Percentiles rank a stretch among this genome's conserved stretches.
phyloP scores from a whole-genome alignment of 495 filamentous ascomycete species.

The Daldinia concentrica region DNA sequence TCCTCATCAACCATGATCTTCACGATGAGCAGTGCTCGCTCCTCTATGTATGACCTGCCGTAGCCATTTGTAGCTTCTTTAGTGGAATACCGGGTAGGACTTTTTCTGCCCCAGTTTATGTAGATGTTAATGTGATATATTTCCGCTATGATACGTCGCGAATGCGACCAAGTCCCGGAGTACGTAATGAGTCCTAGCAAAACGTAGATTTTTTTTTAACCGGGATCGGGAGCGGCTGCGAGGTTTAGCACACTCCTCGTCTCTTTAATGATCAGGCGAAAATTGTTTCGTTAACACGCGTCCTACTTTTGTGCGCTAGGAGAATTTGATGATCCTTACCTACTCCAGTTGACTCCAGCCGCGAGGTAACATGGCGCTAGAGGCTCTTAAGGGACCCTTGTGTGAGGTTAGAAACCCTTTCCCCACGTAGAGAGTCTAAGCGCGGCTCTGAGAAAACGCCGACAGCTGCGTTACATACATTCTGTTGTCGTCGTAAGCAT shows the following conservation, averaged over 20 bases:
- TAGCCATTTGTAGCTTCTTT: background rate
- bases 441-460: constrained; percentile 8
- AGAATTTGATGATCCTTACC: constrained; percentile 22
- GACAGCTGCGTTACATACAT: background rate
- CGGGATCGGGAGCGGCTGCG: background rate
- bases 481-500: background rate
- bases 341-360: constrained; percentile 19
- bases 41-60: background rate
- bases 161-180: background rate
- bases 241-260: background rate
- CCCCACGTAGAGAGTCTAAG: constrained; percentile 36
- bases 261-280: constrained; percentile 20
- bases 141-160: background rate
- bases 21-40: background rate
- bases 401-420: constrained; percentile 23
- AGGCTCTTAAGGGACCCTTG: constrained; percentile 34
- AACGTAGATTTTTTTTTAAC: background rate
- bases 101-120: background rate
- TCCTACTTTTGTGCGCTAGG: constrained; percentile 18
- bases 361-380: constrained; percentile 22
- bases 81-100: background rate
- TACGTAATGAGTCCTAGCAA: background rate
- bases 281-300: constrained; percentile 34
- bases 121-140: background rate
- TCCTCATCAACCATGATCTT: background rate